Base-by-base conservation (phyloP, 176 grass and related monocot genomes). In the Ensete ventricosum region DNA sequence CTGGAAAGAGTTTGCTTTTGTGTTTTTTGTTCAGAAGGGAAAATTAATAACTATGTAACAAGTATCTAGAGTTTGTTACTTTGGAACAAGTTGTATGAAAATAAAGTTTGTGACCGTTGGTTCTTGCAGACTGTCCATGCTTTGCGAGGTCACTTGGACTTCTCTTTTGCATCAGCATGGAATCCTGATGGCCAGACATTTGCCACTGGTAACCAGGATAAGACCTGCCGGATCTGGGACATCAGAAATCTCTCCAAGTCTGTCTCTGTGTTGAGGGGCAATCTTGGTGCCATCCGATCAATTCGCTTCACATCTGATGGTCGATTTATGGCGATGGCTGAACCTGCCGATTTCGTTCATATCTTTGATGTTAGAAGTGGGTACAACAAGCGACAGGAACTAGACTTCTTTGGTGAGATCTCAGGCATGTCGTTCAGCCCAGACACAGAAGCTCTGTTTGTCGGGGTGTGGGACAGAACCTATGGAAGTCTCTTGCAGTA, bases 391-490 rank as follows among this genome's bases (percentile, higher is more conserved):
- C 81, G 84, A 78, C 92, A 96, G 67, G 92, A 89, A 11, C 25
- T 96, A 22, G 89, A 96, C 49, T 96, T 92, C 68, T 92, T 96
- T 10, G 92, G 87, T 74, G 92, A 96, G 76, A 73, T 96, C 22
- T 75, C 86, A 1, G 87, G 92, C 43, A 87, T 92, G 52, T 87
- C 89, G 0, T 96, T 96, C 72, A 96, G 89, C 60, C 92, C 89
- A 0, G 92, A 92, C 68, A 84, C 87, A 1, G 89, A 92, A 76
- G 72, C 84, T 74, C 83, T 96, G 9, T 92, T 89, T 83, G 72
- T 96, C 11, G 87, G 89, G 25, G 80, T 96, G 4, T 78, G 88
- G 67, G 92, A 92, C 78, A 77, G 81, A 3, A 75, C 59, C 24
- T 89, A 82, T 69, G 80, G 89, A 53, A 89, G 92, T 75, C 89